Evolutionary conservation across 2,329 filamentous ascomycete genomes (phyloP).

Genomic region (Xylaria sp.): DNA sequence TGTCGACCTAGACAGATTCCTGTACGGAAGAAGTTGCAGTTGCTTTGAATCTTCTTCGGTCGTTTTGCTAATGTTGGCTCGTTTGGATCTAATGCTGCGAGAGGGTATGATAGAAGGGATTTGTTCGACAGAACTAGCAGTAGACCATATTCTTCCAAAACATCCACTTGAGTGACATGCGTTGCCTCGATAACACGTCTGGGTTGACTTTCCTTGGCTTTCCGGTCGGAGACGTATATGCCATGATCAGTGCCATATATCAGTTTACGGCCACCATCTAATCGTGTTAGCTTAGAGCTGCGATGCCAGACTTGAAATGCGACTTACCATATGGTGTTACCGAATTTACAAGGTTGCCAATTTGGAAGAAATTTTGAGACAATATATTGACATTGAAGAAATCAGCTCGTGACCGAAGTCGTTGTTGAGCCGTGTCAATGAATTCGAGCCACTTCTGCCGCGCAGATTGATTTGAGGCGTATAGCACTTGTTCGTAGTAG

Average conservation of each 20-base stretch:
- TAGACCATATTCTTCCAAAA: conserved; percentile 92
- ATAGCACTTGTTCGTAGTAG: conserved; percentile 90
- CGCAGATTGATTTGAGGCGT: conserved; percentile 81
- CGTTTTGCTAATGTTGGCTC: conserved; percentile 82
- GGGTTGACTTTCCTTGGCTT: conserved; percentile 81
- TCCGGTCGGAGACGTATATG: conserved; percentile 89
- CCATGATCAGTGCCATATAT: conserved; percentile 94
- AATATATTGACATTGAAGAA: conserved; percentile 81
- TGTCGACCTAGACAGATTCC: conserved; percentile 94
- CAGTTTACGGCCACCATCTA: conserved; percentile 92
- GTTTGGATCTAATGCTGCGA: conserved; percentile 83
- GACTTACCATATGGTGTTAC: conserved; percentile 84
- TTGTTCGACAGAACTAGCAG: conserved; percentile 92
- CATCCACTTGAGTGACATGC: conserved; percentile 92
- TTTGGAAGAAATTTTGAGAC: conserved; percentile 64
- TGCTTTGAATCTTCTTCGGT: conserved; percentile 94
- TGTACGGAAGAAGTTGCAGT: conserved; percentile 98
- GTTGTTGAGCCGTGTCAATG: conserved; percentile 89
- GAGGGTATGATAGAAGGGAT: conserved; percentile 85
- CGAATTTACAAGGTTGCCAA: conserved; percentile 87
- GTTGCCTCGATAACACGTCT: conserved; percentile 84
- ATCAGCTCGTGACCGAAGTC: conserved; percentile 82
- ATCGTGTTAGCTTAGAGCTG: conserved; percentile 28
- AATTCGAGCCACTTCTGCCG: conserved; percentile 97
- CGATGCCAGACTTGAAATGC: conserved; percentile 23